A percentile compares a stretch with the other conserved stretches of the same genome.
Evolutionary conservation across 176 grass and related monocot genomes (phyloP).

Genomic region (Ensete glaucum): DNA sequence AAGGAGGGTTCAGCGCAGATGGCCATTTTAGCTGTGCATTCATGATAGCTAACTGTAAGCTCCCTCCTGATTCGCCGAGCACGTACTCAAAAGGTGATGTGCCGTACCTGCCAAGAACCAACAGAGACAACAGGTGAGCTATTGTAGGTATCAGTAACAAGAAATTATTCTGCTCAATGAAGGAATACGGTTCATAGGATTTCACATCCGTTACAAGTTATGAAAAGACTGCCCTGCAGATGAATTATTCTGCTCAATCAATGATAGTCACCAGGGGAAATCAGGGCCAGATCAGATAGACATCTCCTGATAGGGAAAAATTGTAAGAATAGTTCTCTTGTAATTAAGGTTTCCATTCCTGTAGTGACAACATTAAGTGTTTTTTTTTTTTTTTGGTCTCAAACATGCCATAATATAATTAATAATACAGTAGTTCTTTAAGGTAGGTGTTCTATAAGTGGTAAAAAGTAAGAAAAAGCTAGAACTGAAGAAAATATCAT

Average conservation of each 20-base stretch:
- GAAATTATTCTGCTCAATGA: no score
- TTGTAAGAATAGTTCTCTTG: not conserved
- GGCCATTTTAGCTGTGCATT: conserved; percentile 77
- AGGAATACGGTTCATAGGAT: not conserved
- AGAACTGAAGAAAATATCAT: not conserved
- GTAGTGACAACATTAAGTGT: no score
- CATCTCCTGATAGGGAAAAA: not conserved
- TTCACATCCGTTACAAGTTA: not conserved
- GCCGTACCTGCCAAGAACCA: conserved; percentile 43
- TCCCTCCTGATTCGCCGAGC: conserved; percentile 69
- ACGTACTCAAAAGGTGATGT: conserved; percentile 81
- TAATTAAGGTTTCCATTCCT: not conserved
- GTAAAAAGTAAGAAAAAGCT: not conserved
- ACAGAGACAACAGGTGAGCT: not conserved
- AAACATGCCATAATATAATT: no score
- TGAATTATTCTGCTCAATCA: no score
- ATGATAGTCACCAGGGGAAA: no score
- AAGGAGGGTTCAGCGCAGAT: conserved; percentile 25
- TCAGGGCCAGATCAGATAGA: no score
- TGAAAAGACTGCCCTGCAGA: not conserved
- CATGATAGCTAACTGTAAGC: conserved; percentile 40
- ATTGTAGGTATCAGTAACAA: no score
- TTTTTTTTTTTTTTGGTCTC: no score
- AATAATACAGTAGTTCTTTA: no score
- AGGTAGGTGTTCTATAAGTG: no score